phyloP scores from a whole-genome alignment of 129 eudicot genomes.

The Calendula officinalis region DNA sequence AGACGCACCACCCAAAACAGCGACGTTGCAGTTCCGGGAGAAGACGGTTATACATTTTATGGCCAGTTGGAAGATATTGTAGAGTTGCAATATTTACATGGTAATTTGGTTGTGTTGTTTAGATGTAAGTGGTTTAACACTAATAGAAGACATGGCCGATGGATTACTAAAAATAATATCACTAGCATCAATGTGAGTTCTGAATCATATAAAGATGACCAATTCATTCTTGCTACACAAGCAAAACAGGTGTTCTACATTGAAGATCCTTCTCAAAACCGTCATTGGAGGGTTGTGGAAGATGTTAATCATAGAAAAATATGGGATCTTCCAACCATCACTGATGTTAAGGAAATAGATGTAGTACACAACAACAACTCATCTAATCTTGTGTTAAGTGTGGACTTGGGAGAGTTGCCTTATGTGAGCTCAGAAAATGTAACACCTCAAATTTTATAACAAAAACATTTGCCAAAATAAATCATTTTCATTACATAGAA shows the following conservation, averaged over 20 bases:
- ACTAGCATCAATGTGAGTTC: neutral
- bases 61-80: neutral
- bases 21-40: neutral
- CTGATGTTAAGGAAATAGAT: neutral
- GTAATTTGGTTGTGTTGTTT: neutral
- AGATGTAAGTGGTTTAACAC: slow-evolving; percentile 9
- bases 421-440: neutral
- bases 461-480: no score
- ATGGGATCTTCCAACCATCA: neutral
- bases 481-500: no score
- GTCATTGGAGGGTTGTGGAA: neutral
- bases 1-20: neutral
- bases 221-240: neutral
- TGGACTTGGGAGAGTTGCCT: neutral
- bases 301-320: slow-evolving; percentile 5
- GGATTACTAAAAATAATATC: neutral
- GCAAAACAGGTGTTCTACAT: slow-evolving; percentile 1
- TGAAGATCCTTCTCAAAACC: neutral
- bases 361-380: neutral
- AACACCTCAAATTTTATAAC: no score
- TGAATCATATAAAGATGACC: slow-evolving; percentile 2
- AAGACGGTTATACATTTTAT: neutral
- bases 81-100: neutral
- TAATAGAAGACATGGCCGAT: neutral
- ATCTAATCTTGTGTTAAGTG: neutral